Base-by-base conservation (phyloP, 2,329 filamentous ascomycete genomes). In the Trichoderma endophyticum region DNA sequence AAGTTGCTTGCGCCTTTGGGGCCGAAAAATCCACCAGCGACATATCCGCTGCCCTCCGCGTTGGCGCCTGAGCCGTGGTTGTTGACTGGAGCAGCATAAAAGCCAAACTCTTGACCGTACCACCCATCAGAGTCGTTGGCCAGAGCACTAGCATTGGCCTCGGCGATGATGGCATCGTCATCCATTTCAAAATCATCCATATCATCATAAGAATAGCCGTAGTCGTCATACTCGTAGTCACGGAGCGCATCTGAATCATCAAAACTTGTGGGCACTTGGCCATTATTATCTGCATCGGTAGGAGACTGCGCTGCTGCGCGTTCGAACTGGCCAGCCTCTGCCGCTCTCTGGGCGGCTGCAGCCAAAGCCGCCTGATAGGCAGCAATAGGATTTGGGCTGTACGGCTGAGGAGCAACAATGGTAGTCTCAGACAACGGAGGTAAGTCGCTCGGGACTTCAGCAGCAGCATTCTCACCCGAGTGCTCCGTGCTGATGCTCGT, bases 31-130 rank as follows among this genome's bases (percentile, higher is more conserved):
- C 96, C 96, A 32, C 96, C 96, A 76, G 94, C 92, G 15, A 90
- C 87, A 76, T 92, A 93, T 70, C 92, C 84, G 51, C 86, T 86
- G 8, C 83, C 79, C 48, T 82, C 82, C 48, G 77, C 62, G 6
- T 73, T 69, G 1, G 78, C 75, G 6, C 72, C 60, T 24, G 83
- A 84, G 24, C 84, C 85, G 61, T 85, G 80, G 51, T 81, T 82
- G 18, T 79, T 79, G 6, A 82, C 75, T 0, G 89, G 87, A 1
- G 86, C 84, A 1, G 95, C 94, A 80, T 97, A 99, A 80, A 99
- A 99, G 0, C 94, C 95, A 78, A 99, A 99, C 80, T 99, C 96
- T 76, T 94, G 92, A 0, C 96, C 96, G 78, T 99, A 99, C 84
- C 96, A 97, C 0, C 94, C 95, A 74, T 98, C 95, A 7, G 91